Evolutionary conservation across 225 moss, liverwort and hornwort genomes (phyloP).

Genomic region (Straminergon stramineum): DNA sequence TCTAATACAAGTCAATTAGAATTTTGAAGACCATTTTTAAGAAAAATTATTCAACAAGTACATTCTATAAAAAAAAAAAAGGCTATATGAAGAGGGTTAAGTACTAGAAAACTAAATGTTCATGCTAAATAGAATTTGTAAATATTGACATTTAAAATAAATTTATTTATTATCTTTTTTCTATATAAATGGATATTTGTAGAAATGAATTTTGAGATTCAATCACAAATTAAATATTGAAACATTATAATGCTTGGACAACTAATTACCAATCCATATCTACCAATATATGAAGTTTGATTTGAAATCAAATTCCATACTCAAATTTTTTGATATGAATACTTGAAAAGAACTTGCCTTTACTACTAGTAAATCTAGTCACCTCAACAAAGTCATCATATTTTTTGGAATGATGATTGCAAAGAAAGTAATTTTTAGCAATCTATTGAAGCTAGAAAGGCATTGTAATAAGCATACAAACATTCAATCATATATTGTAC

Average conservation of each 20-base stretch:
- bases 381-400: neutral
- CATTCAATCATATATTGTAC: neutral
- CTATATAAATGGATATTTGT: no score
- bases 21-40: neutral
- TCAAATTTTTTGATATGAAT: neutral
- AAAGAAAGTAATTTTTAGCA: neutral
- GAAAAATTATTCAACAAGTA: no score
- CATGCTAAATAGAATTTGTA: neutral
- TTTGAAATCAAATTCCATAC: neutral
- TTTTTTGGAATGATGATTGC: neutral
- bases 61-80: neutral
- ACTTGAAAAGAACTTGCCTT: neutral
- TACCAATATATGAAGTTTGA: neutral
- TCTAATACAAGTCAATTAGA: neutral
- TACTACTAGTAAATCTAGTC: neutral
- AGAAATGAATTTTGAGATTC: neutral
- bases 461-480: no score
- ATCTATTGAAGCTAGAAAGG: neutral
- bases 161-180: no score
- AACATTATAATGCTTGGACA: neutral
- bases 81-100: fast-evolving
- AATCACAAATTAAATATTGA: neutral
- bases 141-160: no score
- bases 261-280: neutral
- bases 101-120: fast-evolving